phyloP scores from a whole-genome alignment of 805 yeast genomes.

The Monosporozyma servazzii region DNA sequence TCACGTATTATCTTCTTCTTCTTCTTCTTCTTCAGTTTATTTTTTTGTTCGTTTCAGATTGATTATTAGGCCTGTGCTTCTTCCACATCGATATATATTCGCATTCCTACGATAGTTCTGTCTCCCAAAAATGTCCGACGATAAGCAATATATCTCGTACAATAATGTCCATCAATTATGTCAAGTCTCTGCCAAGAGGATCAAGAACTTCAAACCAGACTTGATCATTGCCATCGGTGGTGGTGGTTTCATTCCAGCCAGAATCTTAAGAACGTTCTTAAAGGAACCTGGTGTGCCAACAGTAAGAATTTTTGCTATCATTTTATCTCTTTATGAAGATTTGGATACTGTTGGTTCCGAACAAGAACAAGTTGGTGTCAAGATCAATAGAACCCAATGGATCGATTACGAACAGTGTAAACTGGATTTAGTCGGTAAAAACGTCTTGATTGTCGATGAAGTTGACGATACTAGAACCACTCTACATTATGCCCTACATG shows the following conservation, averaged over 20 bases:
- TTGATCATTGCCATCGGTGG: slow-evolving; percentile 93
- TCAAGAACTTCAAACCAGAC: slow-evolving; percentile 72
- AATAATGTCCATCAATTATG: slow-evolving; percentile 72
- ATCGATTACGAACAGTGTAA: slow-evolving; percentile 60
- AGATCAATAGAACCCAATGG: slow-evolving; percentile 77
- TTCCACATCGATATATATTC: background rate
- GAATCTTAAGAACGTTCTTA: slow-evolving; percentile 87
- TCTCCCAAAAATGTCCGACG: slow-evolving; percentile 18
- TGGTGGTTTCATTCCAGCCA: slow-evolving; percentile 96
- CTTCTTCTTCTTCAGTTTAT: background rate
- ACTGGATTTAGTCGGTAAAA: slow-evolving; percentile 55
- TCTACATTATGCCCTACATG: slow-evolving; percentile 67
- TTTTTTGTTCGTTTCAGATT: background rate
- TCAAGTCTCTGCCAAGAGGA: slow-evolving; percentile 50
- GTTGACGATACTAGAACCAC: slow-evolving; percentile 85
- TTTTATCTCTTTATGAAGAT: slow-evolving; percentile 84
- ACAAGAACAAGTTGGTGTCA: slow-evolving; percentile 51
- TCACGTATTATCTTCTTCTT: no score
- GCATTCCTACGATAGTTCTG: background rate
- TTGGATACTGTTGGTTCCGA: slow-evolving; percentile 49
- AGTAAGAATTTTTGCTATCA: slow-evolving; percentile 90
- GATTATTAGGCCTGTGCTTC: background rate
- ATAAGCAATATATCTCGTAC: slow-evolving; percentile 67
- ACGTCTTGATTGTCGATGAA: slow-evolving; percentile 67
- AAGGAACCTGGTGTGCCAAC: slow-evolving; percentile 84